phyloP scores from a whole-genome alignment of 305 asterid species.

The Fraxinus floribunda region DNA sequence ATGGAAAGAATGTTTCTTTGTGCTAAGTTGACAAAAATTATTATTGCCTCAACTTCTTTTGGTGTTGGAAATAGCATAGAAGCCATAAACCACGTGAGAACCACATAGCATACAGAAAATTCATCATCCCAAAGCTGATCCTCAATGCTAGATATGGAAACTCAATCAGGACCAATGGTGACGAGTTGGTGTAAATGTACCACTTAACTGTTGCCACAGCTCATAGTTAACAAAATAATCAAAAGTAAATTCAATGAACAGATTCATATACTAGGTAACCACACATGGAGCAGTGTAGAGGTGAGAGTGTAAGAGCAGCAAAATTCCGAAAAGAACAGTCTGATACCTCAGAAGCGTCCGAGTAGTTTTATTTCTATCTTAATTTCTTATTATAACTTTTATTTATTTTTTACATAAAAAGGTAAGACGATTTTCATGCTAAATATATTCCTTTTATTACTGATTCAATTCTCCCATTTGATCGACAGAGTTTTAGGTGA shows the following conservation, averaged over 20 bases:
- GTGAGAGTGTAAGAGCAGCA: background rate
- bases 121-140: background rate
- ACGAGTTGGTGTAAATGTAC: background rate
- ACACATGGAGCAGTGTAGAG: background rate
- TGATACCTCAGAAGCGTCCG: background rate
- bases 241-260: background rate
- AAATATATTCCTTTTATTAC: background rate
- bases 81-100: background rate
- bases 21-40: background rate
- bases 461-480: background rate
- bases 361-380: background rate
- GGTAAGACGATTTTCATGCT: background rate
- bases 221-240: background rate
- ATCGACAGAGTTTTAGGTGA: background rate
- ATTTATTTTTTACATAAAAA: background rate
- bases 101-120: background rate
- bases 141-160: background rate
- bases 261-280: background rate
- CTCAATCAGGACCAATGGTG: background rate
- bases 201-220: background rate
- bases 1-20: background rate
- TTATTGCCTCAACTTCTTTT: background rate
- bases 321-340: background rate
- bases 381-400: background rate
- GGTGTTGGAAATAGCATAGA: background rate